Evolutionary conservation across 2,329 filamentous ascomycete species (phyloP).

Genomic region (Venturiaceae sp.): DNA sequence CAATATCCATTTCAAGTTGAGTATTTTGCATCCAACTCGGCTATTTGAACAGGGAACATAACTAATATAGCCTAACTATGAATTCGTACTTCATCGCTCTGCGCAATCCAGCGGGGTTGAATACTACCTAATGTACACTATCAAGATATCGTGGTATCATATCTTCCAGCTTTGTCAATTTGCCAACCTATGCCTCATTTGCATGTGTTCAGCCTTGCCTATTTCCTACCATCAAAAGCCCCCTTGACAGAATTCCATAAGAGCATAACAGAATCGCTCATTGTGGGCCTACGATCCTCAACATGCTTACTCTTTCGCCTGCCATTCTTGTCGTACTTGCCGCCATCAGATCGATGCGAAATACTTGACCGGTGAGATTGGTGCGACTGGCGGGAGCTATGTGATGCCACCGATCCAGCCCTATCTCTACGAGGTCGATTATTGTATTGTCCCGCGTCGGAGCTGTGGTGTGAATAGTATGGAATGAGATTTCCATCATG

Average conservation of each 20-base stretch:
- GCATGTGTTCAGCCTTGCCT: not conserved
- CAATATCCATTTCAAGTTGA: no score
- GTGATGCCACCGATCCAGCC: not conserved
- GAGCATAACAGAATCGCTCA: not conserved
- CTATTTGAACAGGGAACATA: no score
- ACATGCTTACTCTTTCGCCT: not conserved
- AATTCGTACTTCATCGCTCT: not conserved
- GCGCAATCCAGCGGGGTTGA: not conserved
- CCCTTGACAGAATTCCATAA: not conserved
- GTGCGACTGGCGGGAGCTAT: not conserved
- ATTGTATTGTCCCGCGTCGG: not conserved
- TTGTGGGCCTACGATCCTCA: not conserved
- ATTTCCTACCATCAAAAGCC: constrained; percentile 1
- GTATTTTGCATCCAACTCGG: no score
- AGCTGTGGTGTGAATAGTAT: not conserved
- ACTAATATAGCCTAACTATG: no score
- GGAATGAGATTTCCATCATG: not conserved
- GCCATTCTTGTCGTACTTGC: not conserved
- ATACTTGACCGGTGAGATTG: not conserved
- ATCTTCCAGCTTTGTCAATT: no score
- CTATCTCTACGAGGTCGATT: not conserved
- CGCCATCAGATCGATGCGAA: not conserved
- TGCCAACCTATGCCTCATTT: not conserved
- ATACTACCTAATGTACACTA: not conserved
- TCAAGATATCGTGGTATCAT: not conserved